These are phyloP conservation scores for Silene conica DNA, from an alignment of 148 eudicot genomes.

Conservation along the genomic window DNA sequence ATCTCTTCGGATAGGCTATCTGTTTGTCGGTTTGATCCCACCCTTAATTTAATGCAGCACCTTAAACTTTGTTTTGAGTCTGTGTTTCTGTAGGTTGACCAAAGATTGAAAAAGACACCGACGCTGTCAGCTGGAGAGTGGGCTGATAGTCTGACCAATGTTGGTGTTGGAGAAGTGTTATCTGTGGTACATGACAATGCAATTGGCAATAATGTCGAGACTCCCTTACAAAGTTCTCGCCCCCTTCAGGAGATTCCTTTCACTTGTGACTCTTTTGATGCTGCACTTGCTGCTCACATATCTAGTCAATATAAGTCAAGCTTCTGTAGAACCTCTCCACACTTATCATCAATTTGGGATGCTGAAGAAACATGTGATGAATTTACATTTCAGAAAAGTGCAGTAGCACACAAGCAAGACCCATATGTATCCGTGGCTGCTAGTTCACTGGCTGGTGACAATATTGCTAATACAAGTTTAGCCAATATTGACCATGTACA, in stretches of 20 bases:
- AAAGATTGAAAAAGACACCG: constrained; percentile 28
- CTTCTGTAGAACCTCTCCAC: constrained; percentile 24
- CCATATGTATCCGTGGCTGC: constrained; percentile 19
- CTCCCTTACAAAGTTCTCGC: constrained; percentile 35
- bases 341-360: constrained; percentile 69
- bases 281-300: constrained; percentile 96
- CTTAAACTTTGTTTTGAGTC: background rate
- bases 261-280: constrained; percentile 89
- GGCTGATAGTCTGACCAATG: constrained; percentile 87
- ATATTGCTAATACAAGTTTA: constrained; percentile 23
- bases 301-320: constrained; percentile 43
- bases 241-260: constrained; percentile 51
- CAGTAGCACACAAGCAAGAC: constrained; percentile 24
- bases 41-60: background rate
- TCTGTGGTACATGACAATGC: constrained; percentile 40
- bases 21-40: too few species aligned
- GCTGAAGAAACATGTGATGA: constrained; percentile 98
- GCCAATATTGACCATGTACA: constrained; percentile 29
- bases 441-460: constrained; percentile 26
- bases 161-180: constrained; percentile 63
- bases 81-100: constrained; percentile 37
- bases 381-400: constrained; percentile 64
- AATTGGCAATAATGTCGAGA: constrained; percentile 35
- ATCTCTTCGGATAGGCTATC: too few species aligned
- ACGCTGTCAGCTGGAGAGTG: constrained; percentile 57